Conservation (phyloP, 371 early-diverging fungal species). For the Amoeboaphelidium protococcarum region DNA sequence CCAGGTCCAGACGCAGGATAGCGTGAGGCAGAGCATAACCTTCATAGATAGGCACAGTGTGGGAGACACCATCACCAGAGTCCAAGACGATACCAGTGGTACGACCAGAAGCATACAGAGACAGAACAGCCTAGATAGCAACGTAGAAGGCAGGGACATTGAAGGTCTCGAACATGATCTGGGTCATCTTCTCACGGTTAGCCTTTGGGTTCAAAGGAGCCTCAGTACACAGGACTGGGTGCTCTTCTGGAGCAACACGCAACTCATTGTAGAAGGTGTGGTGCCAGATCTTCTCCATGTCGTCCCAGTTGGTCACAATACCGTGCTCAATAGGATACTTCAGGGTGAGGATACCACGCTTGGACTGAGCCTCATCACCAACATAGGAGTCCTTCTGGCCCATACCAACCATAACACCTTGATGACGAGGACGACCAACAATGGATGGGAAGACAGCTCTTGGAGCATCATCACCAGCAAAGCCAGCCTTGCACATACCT, state of each 20-base stretch:
- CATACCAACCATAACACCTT: constrained; percentile 99
- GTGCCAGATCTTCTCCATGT: constrained; percentile 99
- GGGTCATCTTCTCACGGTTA: constrained; percentile 99
- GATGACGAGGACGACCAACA: constrained; percentile 98
- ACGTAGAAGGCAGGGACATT: constrained; percentile 97
- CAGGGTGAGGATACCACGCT: constrained; percentile 96
- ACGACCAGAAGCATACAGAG: constrained; percentile 95
- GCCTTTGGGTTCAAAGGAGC: constrained; percentile 99
- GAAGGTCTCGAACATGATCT: constrained; percentile 99
- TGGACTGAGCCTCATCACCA: constrained; percentile 99
- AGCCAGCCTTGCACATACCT: constrained; percentile 99
- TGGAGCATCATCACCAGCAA: constrained; percentile 99
- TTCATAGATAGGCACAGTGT: constrained; percentile 99
- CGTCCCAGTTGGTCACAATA: constrained; percentile 99
- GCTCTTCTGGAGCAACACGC: constrained; percentile 79
- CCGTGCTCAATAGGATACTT: constrained; percentile 99
- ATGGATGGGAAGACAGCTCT: constrained; percentile 97
- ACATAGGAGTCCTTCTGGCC: constrained; percentile 99
- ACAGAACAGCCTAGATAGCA: constrained; percentile 94
- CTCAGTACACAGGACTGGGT: constrained; percentile 96
- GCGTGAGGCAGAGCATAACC: constrained; percentile 97
- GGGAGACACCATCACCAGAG: constrained; percentile 99
- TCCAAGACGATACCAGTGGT: constrained; percentile 99
- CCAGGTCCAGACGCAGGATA: constrained; percentile 87
- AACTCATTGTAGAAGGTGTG: constrained; percentile 88